These are phyloP conservation scores for Vitis hybrid DNA, from an alignment of 177 flowering plant species.

Conservation along the genomic window DNA sequence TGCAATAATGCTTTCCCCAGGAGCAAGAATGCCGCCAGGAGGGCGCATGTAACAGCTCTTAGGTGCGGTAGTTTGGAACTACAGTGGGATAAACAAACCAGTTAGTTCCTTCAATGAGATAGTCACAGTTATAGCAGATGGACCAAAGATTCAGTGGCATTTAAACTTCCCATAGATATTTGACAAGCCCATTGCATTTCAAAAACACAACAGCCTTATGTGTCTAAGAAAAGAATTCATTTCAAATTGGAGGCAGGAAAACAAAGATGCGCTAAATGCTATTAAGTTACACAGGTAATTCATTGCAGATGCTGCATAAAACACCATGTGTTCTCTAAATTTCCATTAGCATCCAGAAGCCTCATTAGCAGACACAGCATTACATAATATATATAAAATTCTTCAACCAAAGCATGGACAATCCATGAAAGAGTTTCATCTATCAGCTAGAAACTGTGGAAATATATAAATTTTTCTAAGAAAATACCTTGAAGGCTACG, in stretches of 20 bases:
- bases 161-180: not conserved
- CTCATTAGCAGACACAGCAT: too few species aligned
- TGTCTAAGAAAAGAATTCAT: too few species aligned
- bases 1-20: constrained; percentile 81
- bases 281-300: too few species aligned
- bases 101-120: not conserved
- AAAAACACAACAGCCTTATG: too few species aligned
- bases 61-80: constrained; percentile 99
- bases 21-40: constrained; percentile 91
- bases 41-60: constrained; percentile 99
- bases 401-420: too few species aligned
- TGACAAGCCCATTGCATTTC: not conserved
- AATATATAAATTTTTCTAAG: not conserved
- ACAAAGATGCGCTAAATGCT: too few species aligned
- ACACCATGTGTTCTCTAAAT: not conserved
- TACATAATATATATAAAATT: too few species aligned
- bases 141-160: not conserved
- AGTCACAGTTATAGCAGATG: too few species aligned
- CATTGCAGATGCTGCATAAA: not conserved
- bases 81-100: constrained; percentile 11
- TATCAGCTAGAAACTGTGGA: too few species aligned
- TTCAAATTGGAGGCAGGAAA: too few species aligned
- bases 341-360: not conserved
- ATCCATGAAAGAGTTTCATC: too few species aligned
- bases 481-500: constrained; percentile 84